phyloP scores from a whole-genome alignment of 164 flowering plant species.

The Warburgia ugandensis region DNA sequence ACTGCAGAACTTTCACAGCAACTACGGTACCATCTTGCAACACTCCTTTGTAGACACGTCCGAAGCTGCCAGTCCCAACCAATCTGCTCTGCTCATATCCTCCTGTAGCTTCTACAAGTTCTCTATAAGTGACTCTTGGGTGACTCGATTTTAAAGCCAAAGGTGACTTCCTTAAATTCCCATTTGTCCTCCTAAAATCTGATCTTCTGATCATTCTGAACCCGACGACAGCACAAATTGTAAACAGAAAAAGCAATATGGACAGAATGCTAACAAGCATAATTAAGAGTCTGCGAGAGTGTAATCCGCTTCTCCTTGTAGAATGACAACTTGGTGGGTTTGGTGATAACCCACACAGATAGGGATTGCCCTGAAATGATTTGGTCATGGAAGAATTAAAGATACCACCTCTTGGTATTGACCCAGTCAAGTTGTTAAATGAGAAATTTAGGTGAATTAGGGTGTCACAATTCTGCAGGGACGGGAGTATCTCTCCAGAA shows the following conservation, averaged over 20 bases:
- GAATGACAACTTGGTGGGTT: conserved; percentile 7
- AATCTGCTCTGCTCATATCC: conserved; percentile 19
- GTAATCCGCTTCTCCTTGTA: neutral
- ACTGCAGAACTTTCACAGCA: conserved; percentile 22
- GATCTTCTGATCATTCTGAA: conserved; percentile 8
- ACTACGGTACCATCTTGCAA: conserved; percentile 18
- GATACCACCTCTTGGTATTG: conserved; percentile 21
- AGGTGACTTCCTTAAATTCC: neutral
- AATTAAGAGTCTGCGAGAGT: conserved; percentile 14
- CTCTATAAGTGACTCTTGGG: conserved; percentile 24
- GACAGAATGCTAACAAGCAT: conserved; percentile 12
- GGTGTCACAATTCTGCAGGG: conserved; percentile 21
- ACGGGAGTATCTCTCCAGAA: conserved; percentile 21
- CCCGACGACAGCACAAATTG: conserved; percentile 10
- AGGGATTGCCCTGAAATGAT: conserved; percentile 19
- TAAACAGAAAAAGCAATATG: conserved; percentile 2
- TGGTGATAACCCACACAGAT: conserved; percentile 12
- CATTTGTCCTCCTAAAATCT: conserved; percentile 1
- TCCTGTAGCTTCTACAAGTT: conserved; percentile 22
- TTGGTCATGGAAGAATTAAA: conserved; percentile 12
- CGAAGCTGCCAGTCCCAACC: conserved; percentile 25
- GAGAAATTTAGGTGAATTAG: conserved; percentile 44
- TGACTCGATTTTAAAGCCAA: conserved; percentile 10
- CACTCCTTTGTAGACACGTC: conserved; percentile 22
- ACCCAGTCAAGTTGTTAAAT: conserved; percentile 35